A percentile compares a stretch with the other conserved stretches of the same genome.
phyloP scores from a whole-genome alignment of 352 stramenopile species.

The Phytopythium helicoides region DNA sequence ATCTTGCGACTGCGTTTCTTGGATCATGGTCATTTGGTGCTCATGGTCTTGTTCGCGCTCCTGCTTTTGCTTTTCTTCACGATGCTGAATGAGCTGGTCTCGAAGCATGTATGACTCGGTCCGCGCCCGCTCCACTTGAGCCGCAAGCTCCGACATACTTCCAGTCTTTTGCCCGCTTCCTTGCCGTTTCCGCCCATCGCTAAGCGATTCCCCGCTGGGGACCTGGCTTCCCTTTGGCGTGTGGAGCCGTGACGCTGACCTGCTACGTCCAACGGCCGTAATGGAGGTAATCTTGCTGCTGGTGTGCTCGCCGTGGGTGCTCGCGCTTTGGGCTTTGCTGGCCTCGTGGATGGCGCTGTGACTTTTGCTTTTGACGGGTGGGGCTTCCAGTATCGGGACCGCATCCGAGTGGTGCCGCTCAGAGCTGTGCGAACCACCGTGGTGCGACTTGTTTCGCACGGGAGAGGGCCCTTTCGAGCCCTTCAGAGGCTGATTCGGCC shows the following conservation, averaged over 20 bases:
- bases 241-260: constrained; percentile 4
- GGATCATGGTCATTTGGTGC: not conserved
- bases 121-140: constrained; percentile 13
- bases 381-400: not conserved
- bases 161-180: constrained; percentile 14
- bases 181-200: not conserved
- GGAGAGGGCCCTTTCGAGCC: not conserved
- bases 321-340: not conserved
- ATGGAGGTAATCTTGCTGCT: constrained; percentile 2
- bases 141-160: constrained; percentile 22
- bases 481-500: not conserved
- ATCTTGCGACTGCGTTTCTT: not conserved
- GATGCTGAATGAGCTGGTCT: constrained; percentile 18
- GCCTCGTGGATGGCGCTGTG: not conserved
- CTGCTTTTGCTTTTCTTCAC: constrained; percentile 7
- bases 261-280: not conserved
- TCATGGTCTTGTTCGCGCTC: not conserved
- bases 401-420: no score
- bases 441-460: not conserved
- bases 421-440: not conserved
- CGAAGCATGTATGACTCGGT: constrained; percentile 19
- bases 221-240: not conserved
- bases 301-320: not conserved
- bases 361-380: not conserved
- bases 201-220: not conserved